These are phyloP conservation scores for Collybia mongolica DNA, from an alignment of 768 basidiomycete genomes.

Conservation along the genomic window DNA sequence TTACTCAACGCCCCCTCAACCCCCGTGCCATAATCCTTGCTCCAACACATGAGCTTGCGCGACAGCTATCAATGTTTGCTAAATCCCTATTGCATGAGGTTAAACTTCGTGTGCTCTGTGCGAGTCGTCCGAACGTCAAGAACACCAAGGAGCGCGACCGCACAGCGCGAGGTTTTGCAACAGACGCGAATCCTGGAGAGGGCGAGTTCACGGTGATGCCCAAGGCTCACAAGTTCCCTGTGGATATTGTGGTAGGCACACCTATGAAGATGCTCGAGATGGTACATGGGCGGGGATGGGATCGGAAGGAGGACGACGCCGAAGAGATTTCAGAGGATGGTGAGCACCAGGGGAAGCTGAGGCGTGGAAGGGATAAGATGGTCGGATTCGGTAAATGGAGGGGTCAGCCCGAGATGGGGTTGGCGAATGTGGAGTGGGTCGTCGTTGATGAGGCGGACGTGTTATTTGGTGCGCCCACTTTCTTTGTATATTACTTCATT, in stretches of 20 bases:
- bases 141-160: slow-evolving; percentile 25
- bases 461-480: slow-evolving; percentile 58
- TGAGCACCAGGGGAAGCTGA: slow-evolving; percentile 22
- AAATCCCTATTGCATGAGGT: slow-evolving; percentile 72
- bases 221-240: slow-evolving; percentile 19
- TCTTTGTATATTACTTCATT: background rate
- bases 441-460: slow-evolving; percentile 92
- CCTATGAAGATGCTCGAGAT: slow-evolving; percentile 64
- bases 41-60: slow-evolving; percentile 86
- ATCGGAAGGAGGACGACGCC: slow-evolving; percentile 28
- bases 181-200: slow-evolving; percentile 11
- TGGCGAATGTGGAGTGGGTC: slow-evolving; percentile 83
- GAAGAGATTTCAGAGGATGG: slow-evolving; percentile 19
- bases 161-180: slow-evolving; percentile 50
- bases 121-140: slow-evolving; percentile 57
- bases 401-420: slow-evolving; percentile 53
- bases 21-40: slow-evolving; percentile 83
- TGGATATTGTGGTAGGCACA: slow-evolving; percentile 63
- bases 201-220: slow-evolving; percentile 17
- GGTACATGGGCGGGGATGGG: slow-evolving; percentile 52
- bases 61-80: slow-evolving; percentile 74
- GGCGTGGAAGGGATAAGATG: slow-evolving; percentile 34
- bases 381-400: slow-evolving; percentile 39
- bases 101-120: slow-evolving; percentile 75
- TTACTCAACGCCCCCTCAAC: slow-evolving; percentile 37